Evolutionary conservation across 257 asterid genomes (phyloP).

Genomic region (Rubia yunnanensis): DNA sequence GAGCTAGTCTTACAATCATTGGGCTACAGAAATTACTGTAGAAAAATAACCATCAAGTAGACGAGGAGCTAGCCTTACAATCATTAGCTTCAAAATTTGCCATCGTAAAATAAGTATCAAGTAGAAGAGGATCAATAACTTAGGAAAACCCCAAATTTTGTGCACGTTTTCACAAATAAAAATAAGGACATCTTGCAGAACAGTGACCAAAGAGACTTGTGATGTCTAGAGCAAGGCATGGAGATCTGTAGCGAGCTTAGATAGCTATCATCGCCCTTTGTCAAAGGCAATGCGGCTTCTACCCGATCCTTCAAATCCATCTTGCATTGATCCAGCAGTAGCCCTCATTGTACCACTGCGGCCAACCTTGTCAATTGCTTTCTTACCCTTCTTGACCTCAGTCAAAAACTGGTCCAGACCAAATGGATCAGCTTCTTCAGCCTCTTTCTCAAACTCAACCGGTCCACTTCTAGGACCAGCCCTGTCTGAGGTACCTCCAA

Average conservation of each 20-base stretch:
- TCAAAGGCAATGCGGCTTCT: slow-evolving; percentile 34
- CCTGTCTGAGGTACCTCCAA: slow-evolving; percentile 65
- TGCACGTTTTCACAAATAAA: neutral
- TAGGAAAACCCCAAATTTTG: neutral
- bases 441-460: slow-evolving; percentile 67
- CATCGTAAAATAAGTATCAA: too few relatives aligned
- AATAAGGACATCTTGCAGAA: neutral
- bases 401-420: slow-evolving; percentile 82
- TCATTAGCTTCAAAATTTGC: too few relatives aligned
- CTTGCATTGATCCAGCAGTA: slow-evolving; percentile 37
- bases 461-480: slow-evolving; percentile 65
- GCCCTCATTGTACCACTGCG: slow-evolving; percentile 44
- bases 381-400: slow-evolving; percentile 86
- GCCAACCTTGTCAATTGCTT: slow-evolving; percentile 71
- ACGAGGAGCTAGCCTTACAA: too few relatives aligned
- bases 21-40: too few relatives aligned
- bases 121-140: too few relatives aligned
- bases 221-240: neutral
- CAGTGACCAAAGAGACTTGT: neutral
- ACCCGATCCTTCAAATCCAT: slow-evolving; percentile 31
- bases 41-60: too few relatives aligned
- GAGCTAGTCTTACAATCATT: too few relatives aligned
- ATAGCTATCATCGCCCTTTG: slow-evolving; percentile 20
- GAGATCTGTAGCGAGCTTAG: too few relatives aligned
- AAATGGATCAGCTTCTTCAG: slow-evolving; percentile 77